Evolutionary conservation across 2,329 filamentous ascomycete species (phyloP).

Genomic region (Nemania abortiva): DNA sequence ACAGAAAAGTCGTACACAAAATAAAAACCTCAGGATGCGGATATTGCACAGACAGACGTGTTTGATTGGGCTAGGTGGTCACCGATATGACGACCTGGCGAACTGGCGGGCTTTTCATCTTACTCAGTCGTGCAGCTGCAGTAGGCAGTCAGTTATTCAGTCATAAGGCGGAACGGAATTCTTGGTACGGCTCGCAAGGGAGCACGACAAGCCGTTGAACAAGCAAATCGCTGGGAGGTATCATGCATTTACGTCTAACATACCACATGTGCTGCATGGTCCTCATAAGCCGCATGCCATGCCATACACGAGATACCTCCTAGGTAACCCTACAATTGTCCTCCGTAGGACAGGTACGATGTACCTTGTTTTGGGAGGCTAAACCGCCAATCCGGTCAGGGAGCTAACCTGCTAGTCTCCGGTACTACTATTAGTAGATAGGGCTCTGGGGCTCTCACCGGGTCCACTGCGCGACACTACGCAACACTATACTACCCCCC

Average conservation of each 20-base stretch:
- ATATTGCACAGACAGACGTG: neutral
- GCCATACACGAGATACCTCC: neutral
- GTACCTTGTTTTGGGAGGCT: no score
- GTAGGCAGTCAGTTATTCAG: constrained; percentile 5
- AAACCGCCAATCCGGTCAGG: neutral
- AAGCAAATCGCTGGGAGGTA: neutral
- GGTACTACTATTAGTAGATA: neutral
- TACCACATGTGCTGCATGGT: neutral
- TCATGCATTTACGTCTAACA: neutral
- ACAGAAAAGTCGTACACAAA: constrained; percentile 5
- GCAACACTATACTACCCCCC: neutral
- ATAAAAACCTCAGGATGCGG: neutral
- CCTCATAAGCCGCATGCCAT: neutral
- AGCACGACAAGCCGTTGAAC: constrained; percentile 5
- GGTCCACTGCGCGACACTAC: neutral
- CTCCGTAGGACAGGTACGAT: neutral
- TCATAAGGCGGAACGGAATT: constrained; percentile 16
- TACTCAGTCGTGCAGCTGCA: constrained; percentile 37
- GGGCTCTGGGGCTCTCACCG: neutral
- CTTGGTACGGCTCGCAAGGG: neutral
- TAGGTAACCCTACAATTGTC: neutral
- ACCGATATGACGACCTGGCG: constrained; percentile 29
- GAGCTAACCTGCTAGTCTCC: neutral
- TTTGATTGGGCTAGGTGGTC: constrained; percentile 31
- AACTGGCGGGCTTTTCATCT: constrained; percentile 34